Conservation (phyloP, 331 rosid species). For the Rhamnella rubrinervis region DNA sequence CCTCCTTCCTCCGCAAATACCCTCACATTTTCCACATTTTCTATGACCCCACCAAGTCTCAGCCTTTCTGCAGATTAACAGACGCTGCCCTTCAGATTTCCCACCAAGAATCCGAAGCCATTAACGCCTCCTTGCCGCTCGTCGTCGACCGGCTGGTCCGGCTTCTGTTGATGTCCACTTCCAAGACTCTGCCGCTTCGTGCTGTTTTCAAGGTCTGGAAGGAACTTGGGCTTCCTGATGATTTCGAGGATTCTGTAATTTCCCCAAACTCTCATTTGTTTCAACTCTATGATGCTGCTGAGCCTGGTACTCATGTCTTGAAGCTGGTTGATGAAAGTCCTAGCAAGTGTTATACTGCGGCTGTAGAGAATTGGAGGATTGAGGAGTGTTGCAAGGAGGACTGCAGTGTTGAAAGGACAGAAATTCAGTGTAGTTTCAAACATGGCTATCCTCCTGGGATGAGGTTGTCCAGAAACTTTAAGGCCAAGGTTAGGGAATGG, state of each 20-base stretch:
- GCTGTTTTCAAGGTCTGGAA: slow-evolving; percentile 80
- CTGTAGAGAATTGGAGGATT: slow-evolving; percentile 84
- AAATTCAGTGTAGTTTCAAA: slow-evolving; percentile 58
- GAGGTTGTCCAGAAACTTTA: slow-evolving; percentile 61
- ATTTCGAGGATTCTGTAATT: slow-evolving; percentile 81
- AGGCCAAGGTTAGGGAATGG: slow-evolving; percentile 88
- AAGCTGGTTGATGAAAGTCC: slow-evolving; percentile 51
- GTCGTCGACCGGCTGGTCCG: slow-evolving; percentile 69
- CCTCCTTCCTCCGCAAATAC: slow-evolving; percentile 70
- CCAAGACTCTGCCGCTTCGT: slow-evolving; percentile 74
- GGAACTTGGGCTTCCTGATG: slow-evolving; percentile 91
- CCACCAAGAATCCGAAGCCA: slow-evolving; percentile 53
- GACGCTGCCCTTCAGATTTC: slow-evolving; percentile 50
- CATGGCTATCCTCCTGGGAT: slow-evolving; percentile 83
- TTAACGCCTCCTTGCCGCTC: slow-evolving; percentile 50
- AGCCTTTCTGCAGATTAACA: slow-evolving; percentile 64
- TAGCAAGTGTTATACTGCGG: slow-evolving; percentile 28
- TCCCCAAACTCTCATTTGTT: slow-evolving; percentile 51
- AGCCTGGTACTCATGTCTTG: slow-evolving; percentile 71
- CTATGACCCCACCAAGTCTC: slow-evolving; percentile 59
- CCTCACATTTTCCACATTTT: slow-evolving; percentile 77
- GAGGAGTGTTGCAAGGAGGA: slow-evolving; percentile 71
- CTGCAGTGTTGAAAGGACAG: slow-evolving; percentile 50
- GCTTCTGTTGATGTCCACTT: slow-evolving; percentile 67
- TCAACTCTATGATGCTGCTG: slow-evolving; percentile 65